phyloP scores from a whole-genome alignment of 768 basidiomycete species.

The Pleurotus citrinopileatus region DNA sequence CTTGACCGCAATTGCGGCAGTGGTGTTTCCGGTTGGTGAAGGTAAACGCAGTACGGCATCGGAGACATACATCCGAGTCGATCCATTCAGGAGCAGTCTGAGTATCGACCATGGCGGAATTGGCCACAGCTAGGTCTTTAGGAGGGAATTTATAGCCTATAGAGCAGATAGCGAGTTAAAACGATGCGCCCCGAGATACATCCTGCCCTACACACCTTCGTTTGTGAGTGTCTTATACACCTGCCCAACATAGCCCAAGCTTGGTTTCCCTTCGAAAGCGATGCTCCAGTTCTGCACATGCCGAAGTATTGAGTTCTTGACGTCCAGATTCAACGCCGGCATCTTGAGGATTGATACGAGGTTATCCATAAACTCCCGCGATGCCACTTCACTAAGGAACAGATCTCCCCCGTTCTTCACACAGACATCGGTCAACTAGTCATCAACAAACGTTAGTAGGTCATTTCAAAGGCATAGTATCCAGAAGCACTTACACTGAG shows the following conservation, averaged over 20 bases:
- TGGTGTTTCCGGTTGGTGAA: constrained; percentile 99
- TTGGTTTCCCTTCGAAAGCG: constrained; percentile 80
- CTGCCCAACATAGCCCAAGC: constrained; percentile 71
- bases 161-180: background rate
- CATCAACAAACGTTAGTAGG: constrained; percentile 5
- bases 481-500: constrained; percentile 58
- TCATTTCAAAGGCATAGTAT: too few species aligned
- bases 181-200: background rate
- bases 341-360: constrained; percentile 85
- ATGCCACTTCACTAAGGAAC: constrained; percentile 81
- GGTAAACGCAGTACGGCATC: constrained; percentile 86
- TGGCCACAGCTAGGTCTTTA: constrained; percentile 64
- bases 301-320: constrained; percentile 75
- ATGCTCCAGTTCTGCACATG: constrained; percentile 93
- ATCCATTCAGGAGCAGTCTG: constrained; percentile 96
- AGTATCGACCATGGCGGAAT: constrained; percentile 86
- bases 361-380: constrained; percentile 92
- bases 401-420: constrained; percentile 97
- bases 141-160: constrained; percentile 88
- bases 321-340: constrained; percentile 72
- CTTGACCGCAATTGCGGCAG: constrained; percentile 95
- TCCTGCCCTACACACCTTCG: constrained; percentile 55
- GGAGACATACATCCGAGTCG: constrained; percentile 91
- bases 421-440: constrained; percentile 82
- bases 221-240: constrained; percentile 73